Evolutionary conservation across 805 yeast species (phyloP).

Genomic region (Starmerella floricola): DNA sequence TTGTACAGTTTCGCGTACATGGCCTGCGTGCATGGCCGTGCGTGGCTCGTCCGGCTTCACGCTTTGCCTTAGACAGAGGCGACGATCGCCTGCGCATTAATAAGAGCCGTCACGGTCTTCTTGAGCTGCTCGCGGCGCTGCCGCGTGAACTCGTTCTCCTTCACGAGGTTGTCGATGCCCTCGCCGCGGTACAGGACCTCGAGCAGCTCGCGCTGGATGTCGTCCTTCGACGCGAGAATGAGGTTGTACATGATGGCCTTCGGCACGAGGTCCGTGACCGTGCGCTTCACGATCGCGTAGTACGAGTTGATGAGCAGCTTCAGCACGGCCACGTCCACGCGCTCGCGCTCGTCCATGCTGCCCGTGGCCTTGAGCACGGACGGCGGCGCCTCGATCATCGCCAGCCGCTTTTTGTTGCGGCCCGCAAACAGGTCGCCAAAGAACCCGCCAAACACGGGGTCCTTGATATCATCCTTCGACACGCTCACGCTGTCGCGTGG

Average conservation of each 20-base stretch:
- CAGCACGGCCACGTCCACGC: constrained; percentile 92
- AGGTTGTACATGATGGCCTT: constrained; percentile 89
- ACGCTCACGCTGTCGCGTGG: constrained; percentile 23
- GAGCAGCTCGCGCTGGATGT: constrained; percentile 80
- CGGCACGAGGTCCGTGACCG: constrained; percentile 86
- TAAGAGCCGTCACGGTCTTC: constrained; percentile 88
- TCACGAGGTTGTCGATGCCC: constrained; percentile 58
- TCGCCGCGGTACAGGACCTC: constrained; percentile 78
- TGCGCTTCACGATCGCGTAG: constrained; percentile 82
- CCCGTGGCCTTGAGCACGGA: constrained; percentile 86
- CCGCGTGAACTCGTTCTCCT: constrained; percentile 81
- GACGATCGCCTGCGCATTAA: constrained; percentile 82
- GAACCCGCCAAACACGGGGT: constrained; percentile 59
- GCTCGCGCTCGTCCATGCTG: constrained; percentile 82
- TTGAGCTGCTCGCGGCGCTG: constrained; percentile 89
- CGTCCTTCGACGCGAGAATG: constrained; percentile 66
- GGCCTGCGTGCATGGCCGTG: too few species aligned
- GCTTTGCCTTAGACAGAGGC: constrained; percentile 26
- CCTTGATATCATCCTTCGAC: constrained; percentile 26
- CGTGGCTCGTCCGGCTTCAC: too few species aligned
- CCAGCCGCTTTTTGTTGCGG: constrained; percentile 83
- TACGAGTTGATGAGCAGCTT: constrained; percentile 81
- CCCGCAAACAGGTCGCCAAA: constrained; percentile 91
- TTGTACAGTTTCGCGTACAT: too few species aligned
- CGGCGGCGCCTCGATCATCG: constrained; percentile 95